Conservation (phyloP, 2,329 filamentous ascomycete species). For the Alternaria atra region DNA sequence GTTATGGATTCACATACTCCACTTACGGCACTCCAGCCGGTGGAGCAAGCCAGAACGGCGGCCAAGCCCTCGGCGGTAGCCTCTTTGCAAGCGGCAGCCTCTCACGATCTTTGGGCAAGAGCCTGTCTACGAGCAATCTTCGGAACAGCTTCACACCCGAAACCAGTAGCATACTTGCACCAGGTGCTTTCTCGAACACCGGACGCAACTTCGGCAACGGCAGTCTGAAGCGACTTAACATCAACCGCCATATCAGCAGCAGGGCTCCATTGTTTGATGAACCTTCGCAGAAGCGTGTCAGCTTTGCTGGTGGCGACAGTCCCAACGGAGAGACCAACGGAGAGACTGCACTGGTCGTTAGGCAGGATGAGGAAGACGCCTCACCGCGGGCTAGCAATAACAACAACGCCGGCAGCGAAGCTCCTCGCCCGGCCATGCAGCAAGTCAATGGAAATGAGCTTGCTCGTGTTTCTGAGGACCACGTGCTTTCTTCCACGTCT, state of each 20-base stretch:
- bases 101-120: slow-evolving; percentile 80
- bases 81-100: slow-evolving; percentile 64
- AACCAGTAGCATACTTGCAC: slow-evolving; percentile 84
- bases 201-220: slow-evolving; percentile 47
- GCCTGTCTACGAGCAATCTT: slow-evolving; percentile 85
- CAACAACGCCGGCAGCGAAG: slow-evolving; percentile 45
- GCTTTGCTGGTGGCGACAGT: slow-evolving; percentile 74
- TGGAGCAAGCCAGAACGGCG: slow-evolving; percentile 76
- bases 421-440: slow-evolving; percentile 70
- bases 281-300: slow-evolving; percentile 75
- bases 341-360: slow-evolving; percentile 60
- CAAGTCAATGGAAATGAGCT: slow-evolving; percentile 79
- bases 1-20: slow-evolving; percentile 93
- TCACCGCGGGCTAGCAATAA: slow-evolving; percentile 64
- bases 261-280: slow-evolving; percentile 69
- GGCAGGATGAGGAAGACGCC: slow-evolving; percentile 59
- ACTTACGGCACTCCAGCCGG: slow-evolving; percentile 85
- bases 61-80: slow-evolving; percentile 66
- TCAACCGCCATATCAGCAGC: slow-evolving; percentile 79
- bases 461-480: slow-evolving; percentile 79
- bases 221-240: slow-evolving; percentile 88
- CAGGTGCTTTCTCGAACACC: slow-evolving; percentile 81
- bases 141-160: slow-evolving; percentile 82
- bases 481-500: slow-evolving; percentile 53
- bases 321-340: slow-evolving; percentile 55